Evolutionary conservation across 306 rosid species (phyloP).

Genomic region (Trichosanthes cucumerina): DNA sequence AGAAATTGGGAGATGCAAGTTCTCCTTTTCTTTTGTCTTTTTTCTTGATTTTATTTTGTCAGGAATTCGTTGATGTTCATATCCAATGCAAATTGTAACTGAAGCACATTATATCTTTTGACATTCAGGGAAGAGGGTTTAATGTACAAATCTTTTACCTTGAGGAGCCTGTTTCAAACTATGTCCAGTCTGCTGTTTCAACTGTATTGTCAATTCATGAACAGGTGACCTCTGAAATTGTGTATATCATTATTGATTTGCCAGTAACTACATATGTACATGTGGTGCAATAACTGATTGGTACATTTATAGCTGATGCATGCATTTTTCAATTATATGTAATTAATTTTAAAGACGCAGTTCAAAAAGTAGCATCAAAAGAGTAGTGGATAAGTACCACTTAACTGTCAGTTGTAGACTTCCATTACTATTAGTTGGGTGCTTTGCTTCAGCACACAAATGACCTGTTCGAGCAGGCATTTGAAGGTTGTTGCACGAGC

Average conservation of each 20-base stretch:
- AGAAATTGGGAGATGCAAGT: not conserved
- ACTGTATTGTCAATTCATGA: conserved; percentile 63
- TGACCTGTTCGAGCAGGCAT: not conserved
- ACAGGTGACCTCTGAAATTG: conserved; percentile 37
- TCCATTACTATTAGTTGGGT: not conserved
- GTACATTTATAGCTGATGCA: not conserved
- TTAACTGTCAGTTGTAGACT: not conserved
- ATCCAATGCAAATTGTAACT: not conserved
- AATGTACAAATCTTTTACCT: conserved; percentile 66
- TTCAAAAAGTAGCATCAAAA: not conserved
- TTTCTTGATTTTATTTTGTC: not conserved
- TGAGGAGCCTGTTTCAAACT: conserved; percentile 80
- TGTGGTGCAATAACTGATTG: not conserved
- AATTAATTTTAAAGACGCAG: not conserved
- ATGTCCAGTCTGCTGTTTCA: conserved; percentile 72
- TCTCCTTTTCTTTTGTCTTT: not conserved
- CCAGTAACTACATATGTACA: not conserved
- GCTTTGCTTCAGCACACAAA: not conserved
- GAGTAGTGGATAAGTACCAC: not conserved
- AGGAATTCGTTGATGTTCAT: conserved; percentile 1
- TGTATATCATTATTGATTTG: not conserved
- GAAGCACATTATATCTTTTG: conserved; percentile 1
- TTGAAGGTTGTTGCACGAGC: not conserved
- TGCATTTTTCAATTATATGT: not conserved
- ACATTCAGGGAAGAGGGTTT: conserved; percentile 85